phyloP scores from a whole-genome alignment of 139 green algal genomes.

The Micractinium conductrix region DNA sequence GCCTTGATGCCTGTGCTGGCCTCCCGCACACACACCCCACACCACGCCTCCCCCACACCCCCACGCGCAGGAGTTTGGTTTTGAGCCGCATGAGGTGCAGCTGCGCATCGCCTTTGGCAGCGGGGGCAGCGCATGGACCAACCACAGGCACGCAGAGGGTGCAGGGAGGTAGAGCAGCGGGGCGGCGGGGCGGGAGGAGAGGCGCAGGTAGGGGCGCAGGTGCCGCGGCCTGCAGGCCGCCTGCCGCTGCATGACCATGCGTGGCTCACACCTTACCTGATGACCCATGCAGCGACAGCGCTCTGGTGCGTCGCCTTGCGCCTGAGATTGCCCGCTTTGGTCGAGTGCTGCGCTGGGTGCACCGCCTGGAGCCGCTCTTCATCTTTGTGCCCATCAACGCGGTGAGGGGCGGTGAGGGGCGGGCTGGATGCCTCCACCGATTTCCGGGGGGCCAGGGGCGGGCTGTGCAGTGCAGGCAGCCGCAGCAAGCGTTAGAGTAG shows the following conservation, averaged over 20 bases:
- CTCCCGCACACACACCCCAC: no score
- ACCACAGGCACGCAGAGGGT: constrained; percentile 47
- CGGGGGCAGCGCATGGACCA: constrained; percentile 66
- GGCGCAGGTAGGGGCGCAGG: not conserved
- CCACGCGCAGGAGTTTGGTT: constrained; percentile 62
- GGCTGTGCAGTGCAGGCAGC: not conserved
- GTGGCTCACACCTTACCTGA: no score
- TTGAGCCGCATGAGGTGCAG: constrained; percentile 61
- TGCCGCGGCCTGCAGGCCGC: not conserved
- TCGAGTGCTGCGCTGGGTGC: constrained; percentile 57
- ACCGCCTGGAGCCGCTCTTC: constrained; percentile 66
- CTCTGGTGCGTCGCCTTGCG: constrained; percentile 50
- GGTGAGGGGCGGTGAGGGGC: no score
- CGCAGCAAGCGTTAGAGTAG: not conserved
- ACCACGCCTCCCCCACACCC: no score
- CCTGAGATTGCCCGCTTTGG: constrained; percentile 71
- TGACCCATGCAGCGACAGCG: constrained; percentile 37
- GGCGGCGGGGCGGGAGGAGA: not conserved
- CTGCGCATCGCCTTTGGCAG: constrained; percentile 74
- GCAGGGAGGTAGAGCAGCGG: not conserved
- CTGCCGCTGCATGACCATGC: no score
- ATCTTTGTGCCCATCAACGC: constrained; percentile 68
- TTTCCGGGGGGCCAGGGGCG: not conserved
- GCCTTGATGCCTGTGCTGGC: not conserved
- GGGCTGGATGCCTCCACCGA: no score